Evolutionary conservation across 1,284 basidiomycete species (phyloP), one percentile per base, ranked within the genome.

Genomic region (Austroboletus niveus): DNA sequence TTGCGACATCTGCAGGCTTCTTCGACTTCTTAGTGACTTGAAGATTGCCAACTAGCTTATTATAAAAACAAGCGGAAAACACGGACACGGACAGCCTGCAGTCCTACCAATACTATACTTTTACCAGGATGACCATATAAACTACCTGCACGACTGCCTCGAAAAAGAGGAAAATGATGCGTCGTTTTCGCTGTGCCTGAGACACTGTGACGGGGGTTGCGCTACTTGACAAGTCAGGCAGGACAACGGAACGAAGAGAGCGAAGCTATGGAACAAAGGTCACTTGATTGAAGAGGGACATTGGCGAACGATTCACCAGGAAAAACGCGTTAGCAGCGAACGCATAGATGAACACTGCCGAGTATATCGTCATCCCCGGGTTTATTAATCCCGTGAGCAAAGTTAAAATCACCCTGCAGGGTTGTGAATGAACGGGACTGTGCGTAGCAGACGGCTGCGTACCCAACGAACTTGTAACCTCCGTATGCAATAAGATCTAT

Each of bases 391-490:
- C 80, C 1, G 80, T 79, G 1, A 87, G 64, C 8, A 93, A 69
- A 1, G 85, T 84, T 14, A 85, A 66, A 52, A 92, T 90, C 15
- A 92, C 87, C 4, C 89, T 92, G 60, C 45, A 15, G 31, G 9
- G 44, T 30, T 12, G 30, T 53, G 43, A 57, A 24, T 20, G 35
- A 22, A 8, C 5, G 34, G 17, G 12, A 10, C 29, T 12, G 5
- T 11, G n/a, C 12, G 17, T 11, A 31, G 9, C 20, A 31, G 40
- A 9, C 36, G 34, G 41, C 12, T 7, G 67, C 79, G 20, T 58
- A 93, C 91, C 93, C 94, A 42, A 98, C 92, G 64, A 99, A 99
- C 69, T 99, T 99, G 76, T 99, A 99, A 1, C 97, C 96, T 5
- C 88, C 89, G 66, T 98, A 99, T 44, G 81, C 89, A 54, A 87